These are phyloP conservation scores for Pneumocystis wakefieldiae DNA, from an alignment of 1,139 yeast genomes.

Conservation along the genomic window DNA sequence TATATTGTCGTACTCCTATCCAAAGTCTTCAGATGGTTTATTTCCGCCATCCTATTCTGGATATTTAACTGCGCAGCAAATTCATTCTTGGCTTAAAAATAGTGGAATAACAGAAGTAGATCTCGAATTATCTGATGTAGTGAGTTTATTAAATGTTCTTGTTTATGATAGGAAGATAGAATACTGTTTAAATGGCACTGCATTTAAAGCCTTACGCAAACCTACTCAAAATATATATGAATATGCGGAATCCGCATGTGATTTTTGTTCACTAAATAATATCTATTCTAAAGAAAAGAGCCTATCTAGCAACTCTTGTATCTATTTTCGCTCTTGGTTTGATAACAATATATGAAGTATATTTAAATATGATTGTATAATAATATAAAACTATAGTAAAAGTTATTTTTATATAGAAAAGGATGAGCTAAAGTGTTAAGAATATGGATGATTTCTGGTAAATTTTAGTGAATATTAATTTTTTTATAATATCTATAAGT, in stretches of 20 bases:
- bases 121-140: constrained; percentile 54
- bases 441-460: no score
- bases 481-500: no score
- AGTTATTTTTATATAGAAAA: no score
- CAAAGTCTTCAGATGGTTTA: constrained; percentile 30
- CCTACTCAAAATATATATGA: constrained; percentile 22
- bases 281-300: constrained; percentile 15
- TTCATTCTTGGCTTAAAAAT: constrained; percentile 58
- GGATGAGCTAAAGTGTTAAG: no score
- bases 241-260: constrained; percentile 25
- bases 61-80: constrained; percentile 55
- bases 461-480: no score
- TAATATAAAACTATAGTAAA: neutral
- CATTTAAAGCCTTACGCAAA: constrained; percentile 27
- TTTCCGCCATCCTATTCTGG: constrained; percentile 44
- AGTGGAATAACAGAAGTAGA: constrained; percentile 64
- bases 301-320: neutral
- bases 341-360: neutral
- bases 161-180: constrained; percentile 79
- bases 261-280: constrained; percentile 23
- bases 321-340: neutral
- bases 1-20: constrained; percentile 61
- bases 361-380: neutral
- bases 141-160: constrained; percentile 74
- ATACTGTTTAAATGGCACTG: constrained; percentile 32